Evolutionary conservation across 1,139 yeast species (phyloP).

Genomic region (Nakaseomyces glabratus): DNA sequence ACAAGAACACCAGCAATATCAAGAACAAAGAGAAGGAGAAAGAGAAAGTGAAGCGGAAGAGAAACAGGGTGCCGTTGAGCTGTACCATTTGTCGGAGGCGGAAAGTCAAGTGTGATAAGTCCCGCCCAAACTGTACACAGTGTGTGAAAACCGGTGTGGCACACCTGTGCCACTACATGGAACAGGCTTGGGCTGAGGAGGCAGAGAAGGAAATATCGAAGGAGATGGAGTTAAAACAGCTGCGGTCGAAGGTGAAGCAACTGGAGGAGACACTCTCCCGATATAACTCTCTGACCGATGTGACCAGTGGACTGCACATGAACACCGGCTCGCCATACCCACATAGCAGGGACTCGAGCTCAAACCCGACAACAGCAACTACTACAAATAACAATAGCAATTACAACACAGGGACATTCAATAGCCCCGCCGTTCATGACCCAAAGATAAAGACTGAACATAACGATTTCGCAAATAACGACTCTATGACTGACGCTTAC

Average conservation of each 20-base stretch:
- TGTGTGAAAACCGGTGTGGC: conserved; percentile 70
- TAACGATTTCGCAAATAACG: not conserved
- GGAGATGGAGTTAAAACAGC: conserved; percentile 28
- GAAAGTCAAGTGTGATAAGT: conserved; percentile 48
- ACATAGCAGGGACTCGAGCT: not conserved
- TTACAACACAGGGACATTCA: not conserved
- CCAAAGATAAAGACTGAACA: not conserved
- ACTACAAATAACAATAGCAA: conserved; percentile 1
- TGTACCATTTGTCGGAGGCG: conserved; percentile 42
- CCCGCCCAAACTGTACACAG: conserved; percentile 57
- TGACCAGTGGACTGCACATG: not conserved
- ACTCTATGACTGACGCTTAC: conserved; percentile 1
- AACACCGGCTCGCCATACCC: not conserved
- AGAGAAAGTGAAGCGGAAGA: conserved; percentile 26
- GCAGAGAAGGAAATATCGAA: conserved; percentile 45
- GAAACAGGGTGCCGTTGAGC: conserved; percentile 41
- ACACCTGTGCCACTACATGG: conserved; percentile 61
- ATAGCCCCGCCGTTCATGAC: conserved; percentile 2
- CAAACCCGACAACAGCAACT: conserved; percentile 4
- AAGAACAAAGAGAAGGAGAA: conserved; percentile 10
- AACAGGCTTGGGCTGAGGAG: conserved; percentile 44
- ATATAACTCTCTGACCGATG: conserved; percentile 13
- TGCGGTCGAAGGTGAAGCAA: conserved; percentile 28
- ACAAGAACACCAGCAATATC: too few species aligned
- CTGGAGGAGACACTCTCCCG: conserved; percentile 27